Evolutionary conservation across 768 basidiomycete genomes (phyloP), one percentile per base, ranked within the genome.

Genomic region (Dioszegia hungarica): DNA sequence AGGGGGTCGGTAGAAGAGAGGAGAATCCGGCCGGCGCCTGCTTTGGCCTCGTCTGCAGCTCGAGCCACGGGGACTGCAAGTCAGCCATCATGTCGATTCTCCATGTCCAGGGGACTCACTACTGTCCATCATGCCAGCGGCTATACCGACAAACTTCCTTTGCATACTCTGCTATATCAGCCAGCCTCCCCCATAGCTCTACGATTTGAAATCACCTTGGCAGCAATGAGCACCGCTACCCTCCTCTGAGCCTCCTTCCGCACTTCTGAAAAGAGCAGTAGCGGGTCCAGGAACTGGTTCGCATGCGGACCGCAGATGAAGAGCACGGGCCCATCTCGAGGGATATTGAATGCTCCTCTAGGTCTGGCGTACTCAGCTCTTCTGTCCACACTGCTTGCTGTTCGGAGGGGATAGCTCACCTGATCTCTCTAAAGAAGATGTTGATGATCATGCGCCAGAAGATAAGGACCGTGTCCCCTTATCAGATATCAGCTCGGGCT

Each of bases 381-480:
- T 4, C 14, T 19, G n/a, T n/a, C n/a, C n/a, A n/a, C n/a, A 11
- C n/a, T n/a, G 36, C n/a, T 37, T 37, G 36, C 11, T 37, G 11
- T 37, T n/a, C 11, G n/a, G 36, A 11, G 36, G 36, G 11, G 36
- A 37, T 37, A n/a, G 63, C 72, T 40, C 36, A 67, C 72, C 74
- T 82, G 67, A 97, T 86, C 78, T 98, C 94, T 64, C 94, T 81
- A 80, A 98, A 98, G 82, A 98, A 98, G 65, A 98, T 85, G 77
- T 88, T 88, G 62, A 88, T 90, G 56, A 94, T 82, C 33, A 78
- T 58, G 56, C 87, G 79, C 89, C 89, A 94, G 77, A 94, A 90
- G 44, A 88, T 73, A 75, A 94, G 84, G 37, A 85, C 84, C 25
- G 83, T 79, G 71, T 51, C 49, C 34, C 37, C 49, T 51, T 91